Base-by-base conservation (phyloP, 73 alveolate genomes). In the Paramecium sexaurelia region DNA sequence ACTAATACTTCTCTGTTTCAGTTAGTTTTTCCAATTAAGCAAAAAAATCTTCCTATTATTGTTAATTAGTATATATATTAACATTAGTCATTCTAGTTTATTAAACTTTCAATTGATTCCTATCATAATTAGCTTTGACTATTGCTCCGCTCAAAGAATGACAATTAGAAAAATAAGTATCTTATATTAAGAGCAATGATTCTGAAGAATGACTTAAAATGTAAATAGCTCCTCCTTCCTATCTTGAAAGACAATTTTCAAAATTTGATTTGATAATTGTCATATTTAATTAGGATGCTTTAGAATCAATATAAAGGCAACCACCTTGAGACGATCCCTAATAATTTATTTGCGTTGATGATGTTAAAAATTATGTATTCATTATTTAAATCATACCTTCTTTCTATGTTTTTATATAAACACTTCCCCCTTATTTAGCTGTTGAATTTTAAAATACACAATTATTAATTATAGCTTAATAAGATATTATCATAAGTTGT, bases 381-480 rank as follows among this genome's bases (percentile, higher is more conserved):
- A 33, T 35, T 20, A 73, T 32, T 29, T 13, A 73, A 15, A 27
- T 20, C 55, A 0, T 1, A n/a, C 87, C 87, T 73, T 73, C 17
- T 73, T 37, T 73, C 11, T 17, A 35, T 15, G 87, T 6, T 33
- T 7, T 73, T 29, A 73, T 24, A 32, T 13, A 73, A 73, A 73
- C 35, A n/a, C 66, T 41, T 35, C 87, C 87, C n/a, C 87, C 87
- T 11, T 13, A 8, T 73, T 73, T 35, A n/a, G 87, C 87, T 13
- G 87, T 32, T 4, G 87, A 73, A 73, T 73, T 73, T 1, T 8
- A 32, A 33, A 73, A 73, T 35, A 35, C 19, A 17, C 66, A 32
- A 37, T 73, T 37, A 5, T 32, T 19, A 2, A 73, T 5, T 29
- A 15, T 73, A 19, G 45, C 13, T 5, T 35, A 9, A 6, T 35